Evolutionary conservation across 768 basidiomycete species (phyloP).

Genomic region (Pulveroboletus sp.): DNA sequence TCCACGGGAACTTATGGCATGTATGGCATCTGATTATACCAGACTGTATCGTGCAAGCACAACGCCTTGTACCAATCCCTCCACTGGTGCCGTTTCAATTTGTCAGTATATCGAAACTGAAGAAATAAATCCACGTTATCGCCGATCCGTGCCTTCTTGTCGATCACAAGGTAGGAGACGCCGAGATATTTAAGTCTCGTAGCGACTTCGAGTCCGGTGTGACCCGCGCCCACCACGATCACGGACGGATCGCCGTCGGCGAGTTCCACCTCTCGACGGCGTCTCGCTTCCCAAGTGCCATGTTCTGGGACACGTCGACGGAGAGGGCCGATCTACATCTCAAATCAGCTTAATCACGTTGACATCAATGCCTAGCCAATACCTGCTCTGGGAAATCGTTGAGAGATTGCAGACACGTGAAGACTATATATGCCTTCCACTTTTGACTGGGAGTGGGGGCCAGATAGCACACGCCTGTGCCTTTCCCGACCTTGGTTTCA

Average conservation of each 20-base stretch:
- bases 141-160: conserved; percentile 49
- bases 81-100: conserved; percentile 34
- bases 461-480: conserved; percentile 51
- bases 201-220: conserved; percentile 61
- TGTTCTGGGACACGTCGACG: conserved; percentile 45
- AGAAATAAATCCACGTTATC: conserved; percentile 33
- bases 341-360: neutral
- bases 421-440: conserved; percentile 62
- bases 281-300: conserved; percentile 51
- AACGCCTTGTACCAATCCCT: conserved; percentile 55
- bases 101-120: too few relatives aligned
- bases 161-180: conserved; percentile 53
- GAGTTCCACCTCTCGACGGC: conserved; percentile 43
- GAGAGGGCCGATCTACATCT: conserved; percentile 34
- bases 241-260: conserved; percentile 51
- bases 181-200: conserved; percentile 62
- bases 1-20: conserved; percentile 37
- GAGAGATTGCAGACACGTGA: conserved; percentile 58
- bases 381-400: conserved; percentile 52
- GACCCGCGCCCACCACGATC: conserved; percentile 61
- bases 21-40: conserved; percentile 57
- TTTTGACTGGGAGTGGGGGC: conserved; percentile 38
- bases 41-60: conserved; percentile 51
- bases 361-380: neutral
- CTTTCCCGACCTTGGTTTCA: conserved; percentile 44